A percentile compares a stretch with the other conserved stretches of the same genome.
phyloP scores from a whole-genome alignment of 768 basidiomycete genomes.

The Gymnopilus junonius region DNA sequence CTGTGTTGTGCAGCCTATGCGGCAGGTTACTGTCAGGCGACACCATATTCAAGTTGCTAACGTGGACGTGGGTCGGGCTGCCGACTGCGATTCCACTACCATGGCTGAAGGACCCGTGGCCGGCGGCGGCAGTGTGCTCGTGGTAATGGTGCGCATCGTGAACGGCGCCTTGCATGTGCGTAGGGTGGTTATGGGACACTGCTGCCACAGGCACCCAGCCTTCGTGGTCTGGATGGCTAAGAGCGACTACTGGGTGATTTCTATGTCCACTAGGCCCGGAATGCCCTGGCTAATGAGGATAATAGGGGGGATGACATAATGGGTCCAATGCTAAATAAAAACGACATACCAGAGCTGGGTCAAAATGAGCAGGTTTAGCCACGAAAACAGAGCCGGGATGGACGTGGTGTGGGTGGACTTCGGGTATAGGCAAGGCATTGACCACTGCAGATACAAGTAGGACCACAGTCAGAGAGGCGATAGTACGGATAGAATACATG shows the following conservation, averaged over 20 bases:
- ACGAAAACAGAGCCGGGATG: background rate
- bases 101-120: background rate
- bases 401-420: background rate
- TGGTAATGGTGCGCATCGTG: slow-evolving; percentile 2
- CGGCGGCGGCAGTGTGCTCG: background rate
- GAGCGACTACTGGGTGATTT: too few relatives aligned
- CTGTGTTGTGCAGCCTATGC: slow-evolving; percentile 3
- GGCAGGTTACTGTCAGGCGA: slow-evolving; percentile 1
- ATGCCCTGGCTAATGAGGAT: background rate
- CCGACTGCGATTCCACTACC: slow-evolving; percentile 2
- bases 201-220: slow-evolving; percentile 4
- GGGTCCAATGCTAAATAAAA: background rate
- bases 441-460: background rate
- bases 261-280: too few relatives aligned
- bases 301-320: background rate
- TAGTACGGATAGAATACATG: too few relatives aligned
- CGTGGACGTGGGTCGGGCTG: slow-evolving; percentile 4
- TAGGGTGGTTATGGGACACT: slow-evolving; percentile 1
- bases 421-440: background rate
- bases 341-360: background rate
- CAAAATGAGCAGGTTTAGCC: slow-evolving; percentile 1
- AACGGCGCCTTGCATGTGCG: background rate
- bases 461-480: background rate
- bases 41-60: background rate
- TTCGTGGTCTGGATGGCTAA: too few relatives aligned